Evolutionary conservation across 1,284 basidiomycete genomes (phyloP).

Genomic region (Cryptococcus sp.): DNA sequence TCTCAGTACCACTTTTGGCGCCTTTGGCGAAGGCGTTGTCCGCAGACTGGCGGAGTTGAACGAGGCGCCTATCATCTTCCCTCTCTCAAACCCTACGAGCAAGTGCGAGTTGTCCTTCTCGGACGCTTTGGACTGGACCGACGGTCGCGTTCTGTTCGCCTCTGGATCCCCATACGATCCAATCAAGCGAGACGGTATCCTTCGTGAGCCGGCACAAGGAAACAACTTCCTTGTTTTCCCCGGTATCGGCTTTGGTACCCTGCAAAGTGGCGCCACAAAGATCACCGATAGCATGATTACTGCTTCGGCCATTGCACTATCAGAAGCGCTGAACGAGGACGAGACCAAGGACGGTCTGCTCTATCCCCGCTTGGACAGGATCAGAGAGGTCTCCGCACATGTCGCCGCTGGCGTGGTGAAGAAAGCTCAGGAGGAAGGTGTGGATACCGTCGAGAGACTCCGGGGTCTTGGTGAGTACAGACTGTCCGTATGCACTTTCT

Average conservation of each 20-base stretch:
- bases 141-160: constrained; percentile 72
- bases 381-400: constrained; percentile 76
- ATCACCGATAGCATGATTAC: constrained; percentile 56
- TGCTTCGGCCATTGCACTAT: constrained; percentile 66
- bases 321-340: constrained; percentile 70
- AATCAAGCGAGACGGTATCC: constrained; percentile 62
- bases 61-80: constrained; percentile 81
- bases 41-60: constrained; percentile 82
- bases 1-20: constrained; percentile 81
- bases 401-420: constrained; percentile 75
- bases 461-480: constrained; percentile 32
- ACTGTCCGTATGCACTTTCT: not conserved
- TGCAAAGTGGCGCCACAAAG: constrained; percentile 58
- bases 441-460: constrained; percentile 36
- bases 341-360: constrained; percentile 68
- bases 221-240: constrained; percentile 52
- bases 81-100: constrained; percentile 88
- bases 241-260: constrained; percentile 78
- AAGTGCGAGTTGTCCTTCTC: constrained; percentile 74
- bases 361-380: constrained; percentile 75
- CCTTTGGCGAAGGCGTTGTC: constrained; percentile 76
- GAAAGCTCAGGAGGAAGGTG: constrained; percentile 69
- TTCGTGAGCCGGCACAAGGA: constrained; percentile 80
- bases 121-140: constrained; percentile 72
- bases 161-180: constrained; percentile 83